Base-by-base conservation (phyloP, 495 filamentous ascomycete genomes). In the Podospora pseudocomata region DNA sequence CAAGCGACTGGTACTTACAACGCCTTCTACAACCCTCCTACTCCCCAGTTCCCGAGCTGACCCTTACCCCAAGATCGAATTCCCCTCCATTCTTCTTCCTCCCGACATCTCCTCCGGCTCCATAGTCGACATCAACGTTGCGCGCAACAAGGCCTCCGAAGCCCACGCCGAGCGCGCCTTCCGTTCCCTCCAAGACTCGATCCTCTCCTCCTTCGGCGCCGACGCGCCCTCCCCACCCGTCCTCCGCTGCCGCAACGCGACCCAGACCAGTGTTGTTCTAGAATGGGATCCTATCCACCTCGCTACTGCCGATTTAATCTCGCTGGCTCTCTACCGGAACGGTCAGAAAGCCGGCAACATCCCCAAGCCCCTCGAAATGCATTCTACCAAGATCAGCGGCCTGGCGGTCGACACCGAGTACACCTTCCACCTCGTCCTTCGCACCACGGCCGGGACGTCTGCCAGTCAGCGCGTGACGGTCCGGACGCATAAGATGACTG, bases 401-500 rank as follows among this genome's bases (percentile, higher is more conserved):
- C 84, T 99, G 53, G 94, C 94, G 11, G 90, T 98, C 72, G 94
- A 97, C 78, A 94, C 91, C 65, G 93, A 96, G 76, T 99, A 98
- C 79, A 89, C 87, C 2, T 99, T 99, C 81, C 93, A 98, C 73
- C 85, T 98, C 26, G 89, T 98, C 49, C 81, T 99, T 75, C 86
- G 92, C 70, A 98, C 95, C 0, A 90, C 87, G 27, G 95, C 96
- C n/a, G 94, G 95, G 32, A 94, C 91, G 26, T 92, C 88, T 70
- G 83, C 86, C 61, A 93, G 90, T 71, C 91, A 97, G 76, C 92
- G 91, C 75, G 82, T 99, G 65, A 86, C 86, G 7, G 92, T 97
- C 60, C 87, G 88, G 69, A 99, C 95, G 57, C 96, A 98, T 81
- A 97, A 97, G 83, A 97, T 98, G 96, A 98, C 95, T 30, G 95